phyloP scores from a whole-genome alignment of 768 basidiomycete genomes.

The Lactifluus pinguis region DNA sequence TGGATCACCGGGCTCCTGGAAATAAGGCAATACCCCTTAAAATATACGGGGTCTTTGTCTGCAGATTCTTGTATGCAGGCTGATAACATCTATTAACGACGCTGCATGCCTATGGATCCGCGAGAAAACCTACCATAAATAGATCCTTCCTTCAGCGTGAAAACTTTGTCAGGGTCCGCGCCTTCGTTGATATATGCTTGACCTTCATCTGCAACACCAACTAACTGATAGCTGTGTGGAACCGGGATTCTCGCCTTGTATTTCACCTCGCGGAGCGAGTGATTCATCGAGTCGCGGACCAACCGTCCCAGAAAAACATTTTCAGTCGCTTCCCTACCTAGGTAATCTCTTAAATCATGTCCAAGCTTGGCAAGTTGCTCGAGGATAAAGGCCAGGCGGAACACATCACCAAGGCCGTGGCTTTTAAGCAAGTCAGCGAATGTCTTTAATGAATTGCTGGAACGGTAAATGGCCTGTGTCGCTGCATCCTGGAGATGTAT shows the following conservation, averaged over 20 bases:
- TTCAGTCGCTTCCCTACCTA: conserved; percentile 32
- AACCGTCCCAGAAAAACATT: conserved; percentile 48
- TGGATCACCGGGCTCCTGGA: conserved; percentile 28
- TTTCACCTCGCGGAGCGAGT: conserved; percentile 64
- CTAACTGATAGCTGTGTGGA: conserved; percentile 55
- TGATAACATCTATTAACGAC: background rate
- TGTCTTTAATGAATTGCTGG: conserved; percentile 45
- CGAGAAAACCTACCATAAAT: conserved; percentile 12
- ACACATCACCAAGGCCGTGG: conserved; percentile 40
- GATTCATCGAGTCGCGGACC: conserved; percentile 52
- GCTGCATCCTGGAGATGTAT: conserved; percentile 50
- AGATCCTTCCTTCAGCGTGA: conserved; percentile 1
- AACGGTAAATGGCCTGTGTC: conserved; percentile 46
- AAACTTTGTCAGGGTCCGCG: background rate
- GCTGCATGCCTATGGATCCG: too few relatives aligned
- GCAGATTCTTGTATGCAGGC: conserved; percentile 15
- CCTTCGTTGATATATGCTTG: conserved; percentile 12
- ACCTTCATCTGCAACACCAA: conserved; percentile 80
- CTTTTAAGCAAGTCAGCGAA: conserved; percentile 41
- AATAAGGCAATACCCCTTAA: conserved; percentile 15
- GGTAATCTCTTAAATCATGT: conserved; percentile 37
- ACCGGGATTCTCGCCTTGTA: conserved; percentile 66
- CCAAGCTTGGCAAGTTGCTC: conserved; percentile 37
- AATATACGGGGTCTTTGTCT: conserved; percentile 5
- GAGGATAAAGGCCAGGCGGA: conserved; percentile 43